phyloP scores from a whole-genome alignment of 768 basidiomycete species.

The Daedalea quercina region DNA sequence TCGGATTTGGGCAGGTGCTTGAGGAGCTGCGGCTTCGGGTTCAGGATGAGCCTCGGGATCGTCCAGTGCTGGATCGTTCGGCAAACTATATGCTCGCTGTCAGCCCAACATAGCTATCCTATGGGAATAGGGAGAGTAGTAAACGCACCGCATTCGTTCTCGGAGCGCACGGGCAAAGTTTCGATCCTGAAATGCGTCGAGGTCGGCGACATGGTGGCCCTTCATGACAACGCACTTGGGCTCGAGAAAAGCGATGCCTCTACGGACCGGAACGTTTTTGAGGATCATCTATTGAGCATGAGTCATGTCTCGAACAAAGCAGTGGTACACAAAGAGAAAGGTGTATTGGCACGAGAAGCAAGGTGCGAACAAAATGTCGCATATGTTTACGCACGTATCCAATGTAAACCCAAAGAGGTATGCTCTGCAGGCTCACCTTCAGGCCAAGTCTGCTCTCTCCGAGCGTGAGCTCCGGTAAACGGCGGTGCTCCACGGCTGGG shows the following conservation, averaged over 20 bases:
- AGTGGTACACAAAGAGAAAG: neutral
- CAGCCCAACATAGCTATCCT: neutral
- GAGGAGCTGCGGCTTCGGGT: constrained; percentile 5
- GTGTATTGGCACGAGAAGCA: too few relatives aligned
- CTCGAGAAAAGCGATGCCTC: constrained; percentile 73
- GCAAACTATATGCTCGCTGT: neutral
- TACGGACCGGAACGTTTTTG: constrained; percentile 58
- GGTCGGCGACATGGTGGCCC: constrained; percentile 58
- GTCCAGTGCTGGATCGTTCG: constrained; percentile 4
- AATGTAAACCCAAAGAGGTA: neutral
- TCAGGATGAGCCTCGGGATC: constrained; percentile 2
- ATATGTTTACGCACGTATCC: too few relatives aligned
- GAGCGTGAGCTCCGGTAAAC: constrained; percentile 57
- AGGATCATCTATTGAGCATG: constrained; percentile 49
- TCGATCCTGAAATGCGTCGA: constrained; percentile 47
- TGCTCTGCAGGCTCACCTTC: constrained; percentile 47
- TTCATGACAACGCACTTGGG: constrained; percentile 55
- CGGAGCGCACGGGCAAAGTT: constrained; percentile 60
- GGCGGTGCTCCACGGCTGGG: constrained; percentile 73
- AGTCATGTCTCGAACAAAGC: neutral
- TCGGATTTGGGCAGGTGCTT: neutral
- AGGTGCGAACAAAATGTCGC: too few relatives aligned
- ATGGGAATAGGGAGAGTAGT: neutral
- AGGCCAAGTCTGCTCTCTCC: constrained; percentile 76
- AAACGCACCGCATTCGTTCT: constrained; percentile 58